A percentile compares a stretch with the other conserved stretches of the same genome.
Evolutionary conservation across 805 yeast genomes (phyloP).

Genomic region (Spathaspora gorwiae): DNA sequence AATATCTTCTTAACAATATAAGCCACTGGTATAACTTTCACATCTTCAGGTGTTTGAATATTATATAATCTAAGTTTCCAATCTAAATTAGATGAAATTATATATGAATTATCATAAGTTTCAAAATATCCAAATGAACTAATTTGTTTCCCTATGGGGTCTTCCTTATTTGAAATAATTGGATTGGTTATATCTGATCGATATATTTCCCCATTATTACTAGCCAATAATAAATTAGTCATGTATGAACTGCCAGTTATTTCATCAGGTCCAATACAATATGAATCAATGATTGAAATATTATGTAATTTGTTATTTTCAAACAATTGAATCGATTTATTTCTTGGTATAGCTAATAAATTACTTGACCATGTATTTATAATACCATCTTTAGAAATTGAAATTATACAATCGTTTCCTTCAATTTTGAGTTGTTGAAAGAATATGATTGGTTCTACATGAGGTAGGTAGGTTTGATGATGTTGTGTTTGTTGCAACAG

Average conservation of each 20-base stretch:
- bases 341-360: constrained; percentile 25
- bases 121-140: neutral
- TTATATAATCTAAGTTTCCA: constrained; percentile 21
- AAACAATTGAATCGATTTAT: constrained; percentile 12
- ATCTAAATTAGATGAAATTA: constrained; percentile 18
- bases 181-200: neutral
- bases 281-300: neutral
- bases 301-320: constrained; percentile 1
- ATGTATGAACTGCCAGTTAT: neutral
- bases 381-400: constrained; percentile 22
- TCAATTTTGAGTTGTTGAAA: constrained; percentile 18
- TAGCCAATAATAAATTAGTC: neutral
- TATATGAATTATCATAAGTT: neutral
- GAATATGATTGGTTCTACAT: constrained; percentile 18
- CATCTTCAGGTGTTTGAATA: constrained; percentile 8
- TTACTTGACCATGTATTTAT: constrained; percentile 33
- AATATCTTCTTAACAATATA: constrained; percentile 15
- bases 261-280: neutral
- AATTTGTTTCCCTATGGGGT: neutral
- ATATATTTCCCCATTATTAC: constrained; percentile 1
- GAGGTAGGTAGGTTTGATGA: constrained; percentile 6
- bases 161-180: neutral
- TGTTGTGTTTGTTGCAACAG: neutral
- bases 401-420: constrained; percentile 16
- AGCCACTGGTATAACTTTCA: constrained; percentile 14